phyloP scores from a whole-genome alignment of 1,284 basidiomycete species.

The Acaromyces ingoldii region DNA sequence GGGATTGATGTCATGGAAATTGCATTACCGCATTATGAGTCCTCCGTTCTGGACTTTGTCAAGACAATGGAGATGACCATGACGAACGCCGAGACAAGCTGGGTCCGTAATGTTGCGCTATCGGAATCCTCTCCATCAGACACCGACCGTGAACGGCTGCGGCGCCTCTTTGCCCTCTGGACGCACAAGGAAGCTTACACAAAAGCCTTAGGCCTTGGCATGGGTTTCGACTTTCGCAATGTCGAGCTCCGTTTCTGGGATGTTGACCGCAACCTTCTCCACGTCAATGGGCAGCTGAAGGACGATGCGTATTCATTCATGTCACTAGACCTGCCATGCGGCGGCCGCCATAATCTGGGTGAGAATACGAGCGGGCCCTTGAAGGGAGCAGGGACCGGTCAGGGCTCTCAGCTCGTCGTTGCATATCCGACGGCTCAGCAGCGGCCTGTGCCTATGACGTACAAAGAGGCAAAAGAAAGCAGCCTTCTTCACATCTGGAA shows the following conservation, averaged over 20 bases:
- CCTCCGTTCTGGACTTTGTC: conserved; percentile 18
- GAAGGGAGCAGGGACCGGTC: too few relatives aligned
- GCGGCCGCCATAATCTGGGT: too few relatives aligned
- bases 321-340: too few relatives aligned
- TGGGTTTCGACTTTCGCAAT: conserved; percentile 41
- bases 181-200: conserved; percentile 50
- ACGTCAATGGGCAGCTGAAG: too few relatives aligned
- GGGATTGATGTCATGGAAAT: conserved; percentile 47
- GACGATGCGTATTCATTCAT: too few relatives aligned
- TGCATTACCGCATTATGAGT: conserved; percentile 35
- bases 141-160: conserved; percentile 10
- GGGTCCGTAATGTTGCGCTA: conserved; percentile 12
- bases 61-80: conserved; percentile 43
- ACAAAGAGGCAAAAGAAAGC: too few relatives aligned
- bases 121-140: neutral
- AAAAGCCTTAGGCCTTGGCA: conserved; percentile 38
- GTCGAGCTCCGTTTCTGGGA: conserved; percentile 27
- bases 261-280: too few relatives aligned
- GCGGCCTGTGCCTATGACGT: too few relatives aligned
- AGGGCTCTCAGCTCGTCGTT: too few relatives aligned
- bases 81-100: conserved; percentile 23
- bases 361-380: too few relatives aligned
- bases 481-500: too few relatives aligned
- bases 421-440: too few relatives aligned
- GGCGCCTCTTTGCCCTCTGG: conserved; percentile 36